phyloP scores from a whole-genome alignment of 2,329 filamentous ascomycete genomes.

The Diaporthe sp. region DNA sequence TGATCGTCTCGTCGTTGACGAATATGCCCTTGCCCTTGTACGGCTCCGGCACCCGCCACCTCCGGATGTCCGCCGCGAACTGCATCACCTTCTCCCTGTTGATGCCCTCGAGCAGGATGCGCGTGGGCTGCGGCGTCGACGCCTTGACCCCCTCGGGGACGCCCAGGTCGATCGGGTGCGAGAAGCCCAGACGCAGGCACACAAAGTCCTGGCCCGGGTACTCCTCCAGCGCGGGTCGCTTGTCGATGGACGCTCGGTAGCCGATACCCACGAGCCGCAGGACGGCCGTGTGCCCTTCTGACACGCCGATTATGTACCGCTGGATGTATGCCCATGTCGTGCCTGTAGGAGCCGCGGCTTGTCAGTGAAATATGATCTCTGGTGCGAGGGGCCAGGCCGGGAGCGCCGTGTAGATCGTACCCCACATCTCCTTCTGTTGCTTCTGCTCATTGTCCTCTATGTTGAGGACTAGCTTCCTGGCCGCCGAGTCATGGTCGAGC shows the following conservation, averaged over 20 bases:
- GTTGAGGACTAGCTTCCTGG: slow-evolving; percentile 74
- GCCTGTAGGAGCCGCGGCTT: slow-evolving; percentile 62
- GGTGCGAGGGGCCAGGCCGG: background rate
- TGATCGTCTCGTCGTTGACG: slow-evolving; percentile 97
- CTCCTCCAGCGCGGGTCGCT: slow-evolving; percentile 77
- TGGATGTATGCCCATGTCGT: slow-evolving; percentile 91
- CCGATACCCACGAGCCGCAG: slow-evolving; percentile 94
- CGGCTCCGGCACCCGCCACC: slow-evolving; percentile 92
- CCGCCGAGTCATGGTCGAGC: slow-evolving; percentile 74
- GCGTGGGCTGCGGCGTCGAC: slow-evolving; percentile 89
- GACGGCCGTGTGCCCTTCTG: slow-evolving; percentile 95
- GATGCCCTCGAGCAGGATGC: slow-evolving; percentile 88
- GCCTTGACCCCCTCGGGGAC: slow-evolving; percentile 87
- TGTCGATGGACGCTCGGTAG: slow-evolving; percentile 90
- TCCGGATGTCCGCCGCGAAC: slow-evolving; percentile 89
- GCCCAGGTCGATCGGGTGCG: slow-evolving; percentile 91
- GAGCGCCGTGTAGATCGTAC: slow-evolving; percentile 57
- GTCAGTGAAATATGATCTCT: slow-evolving; percentile 41
- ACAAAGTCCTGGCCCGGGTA: slow-evolving; percentile 91
- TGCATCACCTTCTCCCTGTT: slow-evolving; percentile 90
- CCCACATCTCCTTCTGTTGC: slow-evolving; percentile 96
- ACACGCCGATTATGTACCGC: slow-evolving; percentile 93
- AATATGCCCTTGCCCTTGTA: slow-evolving; percentile 99
- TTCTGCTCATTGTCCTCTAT: slow-evolving; percentile 77
- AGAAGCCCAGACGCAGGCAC: slow-evolving; percentile 94